phyloP scores from a whole-genome alignment of 2,329 filamentous ascomycete genomes.

The Calycina herbarum region DNA sequence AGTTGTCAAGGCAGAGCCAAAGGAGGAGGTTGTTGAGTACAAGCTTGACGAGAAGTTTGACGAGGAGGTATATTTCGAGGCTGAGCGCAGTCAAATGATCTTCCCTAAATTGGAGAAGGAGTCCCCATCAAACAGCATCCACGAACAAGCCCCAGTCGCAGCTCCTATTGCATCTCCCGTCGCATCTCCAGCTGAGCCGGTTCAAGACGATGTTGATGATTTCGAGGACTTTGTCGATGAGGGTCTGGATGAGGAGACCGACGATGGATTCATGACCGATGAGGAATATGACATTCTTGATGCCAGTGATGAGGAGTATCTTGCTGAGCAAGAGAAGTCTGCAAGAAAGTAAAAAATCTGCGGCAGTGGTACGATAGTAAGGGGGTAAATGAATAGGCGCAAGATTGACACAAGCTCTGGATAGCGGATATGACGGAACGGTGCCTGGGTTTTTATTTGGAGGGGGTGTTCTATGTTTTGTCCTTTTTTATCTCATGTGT shows the following conservation, averaged over 20 bases:
- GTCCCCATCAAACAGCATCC: constrained; percentile 78
- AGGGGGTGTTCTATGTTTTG: constrained; percentile 6
- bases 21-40: constrained; percentile 33
- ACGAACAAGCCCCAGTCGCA: constrained; percentile 56
- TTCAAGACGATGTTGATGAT: constrained; percentile 46
- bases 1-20: constrained; percentile 39
- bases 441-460: constrained; percentile 28
- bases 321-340: constrained; percentile 49
- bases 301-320: constrained; percentile 85
- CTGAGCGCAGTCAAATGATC: constrained; percentile 73
- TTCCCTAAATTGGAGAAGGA: constrained; percentile 97
- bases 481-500: constrained; percentile 22
- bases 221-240: constrained; percentile 51
- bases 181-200: constrained; percentile 35
- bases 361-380: constrained; percentile 3
- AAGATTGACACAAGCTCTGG: constrained; percentile 36
- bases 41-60: constrained; percentile 4
- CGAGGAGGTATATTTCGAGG: constrained; percentile 16
- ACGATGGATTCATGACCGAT: constrained; percentile 86
- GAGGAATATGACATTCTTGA: constrained; percentile 98
- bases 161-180: constrained; percentile 53
- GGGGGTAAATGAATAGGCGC: constrained; percentile 24
- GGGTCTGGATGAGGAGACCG: constrained; percentile 53
- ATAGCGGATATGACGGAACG: constrained; percentile 28
- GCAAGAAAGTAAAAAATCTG: constrained; percentile 31